These are phyloP conservation scores for Lepidium aucheri DNA, from an alignment of 345 rosid genomes.

Conservation along the genomic window DNA sequence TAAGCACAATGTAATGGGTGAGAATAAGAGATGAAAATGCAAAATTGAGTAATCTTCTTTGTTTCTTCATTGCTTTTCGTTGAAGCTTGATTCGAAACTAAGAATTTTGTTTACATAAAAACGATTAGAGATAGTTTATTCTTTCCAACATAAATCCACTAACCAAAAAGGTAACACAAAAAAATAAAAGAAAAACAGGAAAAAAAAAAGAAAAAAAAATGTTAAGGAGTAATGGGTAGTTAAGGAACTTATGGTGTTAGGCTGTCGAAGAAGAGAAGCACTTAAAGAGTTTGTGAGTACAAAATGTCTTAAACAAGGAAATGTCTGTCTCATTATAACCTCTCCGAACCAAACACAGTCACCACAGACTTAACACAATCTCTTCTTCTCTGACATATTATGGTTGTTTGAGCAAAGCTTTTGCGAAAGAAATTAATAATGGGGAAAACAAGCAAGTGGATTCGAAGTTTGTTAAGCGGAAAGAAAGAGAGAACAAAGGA, in stretches of 20 bases:
- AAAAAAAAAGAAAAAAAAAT: background rate
- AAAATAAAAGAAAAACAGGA: background rate
- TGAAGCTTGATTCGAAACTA: too few relatives aligned
- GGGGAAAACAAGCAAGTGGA: conserved; percentile 90
- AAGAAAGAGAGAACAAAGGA: conserved; percentile 55
- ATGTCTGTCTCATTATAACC: conserved; percentile 9
- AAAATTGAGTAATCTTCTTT: too few relatives aligned
- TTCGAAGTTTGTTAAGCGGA: conserved; percentile 55
- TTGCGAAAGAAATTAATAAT: conserved; percentile 27
- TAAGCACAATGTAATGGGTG: too few relatives aligned
- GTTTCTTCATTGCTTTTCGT: too few relatives aligned
- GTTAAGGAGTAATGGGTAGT: conserved; percentile 19
- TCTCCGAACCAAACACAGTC: conserved; percentile 13
- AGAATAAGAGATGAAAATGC: too few relatives aligned
- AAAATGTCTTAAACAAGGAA: conserved; percentile 15
- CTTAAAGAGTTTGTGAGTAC: conserved; percentile 14
- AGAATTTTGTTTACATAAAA: background rate
- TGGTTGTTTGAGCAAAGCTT: conserved; percentile 1
- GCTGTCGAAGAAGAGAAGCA: conserved; percentile 23
- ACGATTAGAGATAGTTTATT: background rate
- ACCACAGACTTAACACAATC: background rate
- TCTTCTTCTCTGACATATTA: conserved; percentile 22
- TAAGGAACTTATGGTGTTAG: conserved; percentile 25
- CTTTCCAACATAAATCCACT: background rate
- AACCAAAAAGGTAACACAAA: background rate